phyloP scores from a whole-genome alignment of 345 rosid species.

The Eucalyptus microcorys region DNA sequence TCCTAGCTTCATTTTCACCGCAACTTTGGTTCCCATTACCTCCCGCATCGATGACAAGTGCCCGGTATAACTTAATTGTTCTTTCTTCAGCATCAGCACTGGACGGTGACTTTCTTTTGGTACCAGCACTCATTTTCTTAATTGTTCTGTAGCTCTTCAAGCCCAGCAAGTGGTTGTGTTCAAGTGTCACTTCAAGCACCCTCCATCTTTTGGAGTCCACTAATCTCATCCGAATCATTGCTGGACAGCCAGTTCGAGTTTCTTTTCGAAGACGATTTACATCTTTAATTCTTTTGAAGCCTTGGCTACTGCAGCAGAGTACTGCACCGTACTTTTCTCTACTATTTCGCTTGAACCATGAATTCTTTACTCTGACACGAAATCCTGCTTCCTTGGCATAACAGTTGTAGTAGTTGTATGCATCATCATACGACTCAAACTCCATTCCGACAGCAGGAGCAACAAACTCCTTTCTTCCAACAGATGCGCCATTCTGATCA shows the following conservation, averaged over 20 bases:
- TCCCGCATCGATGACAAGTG: slow-evolving; percentile 3
- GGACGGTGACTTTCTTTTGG: background rate
- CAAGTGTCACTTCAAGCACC: slow-evolving; percentile 50
- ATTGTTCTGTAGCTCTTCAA: slow-evolving; percentile 12
- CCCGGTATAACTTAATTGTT: slow-evolving; percentile 11
- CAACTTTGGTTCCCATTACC: background rate
- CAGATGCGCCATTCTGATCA: slow-evolving; percentile 8
- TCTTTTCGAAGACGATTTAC: slow-evolving; percentile 55
- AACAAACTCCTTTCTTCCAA: slow-evolving; percentile 44
- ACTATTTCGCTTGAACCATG: slow-evolving; percentile 80
- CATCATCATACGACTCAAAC: slow-evolving; percentile 73
- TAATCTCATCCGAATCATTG: slow-evolving; percentile 69
- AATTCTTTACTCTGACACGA: slow-evolving; percentile 68
- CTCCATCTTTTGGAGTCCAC: slow-evolving; percentile 73
- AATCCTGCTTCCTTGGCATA: slow-evolving; percentile 71
- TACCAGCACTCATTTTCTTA: background rate
- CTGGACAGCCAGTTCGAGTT: slow-evolving; percentile 81
- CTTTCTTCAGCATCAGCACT: background rate
- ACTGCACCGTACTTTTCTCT: slow-evolving; percentile 70
- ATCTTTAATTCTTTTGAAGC: slow-evolving; percentile 59
- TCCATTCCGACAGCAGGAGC: slow-evolving; percentile 80
- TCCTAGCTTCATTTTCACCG: background rate
- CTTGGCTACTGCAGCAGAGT: slow-evolving; percentile 75
- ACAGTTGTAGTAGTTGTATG: slow-evolving; percentile 67
- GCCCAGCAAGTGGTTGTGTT: slow-evolving; percentile 64